A percentile compares a stretch with the other conserved stretches of the same genome.
Evolutionary conservation across 2,329 filamentous ascomycete species (phyloP).

Genomic region (Diatrype stigma): DNA sequence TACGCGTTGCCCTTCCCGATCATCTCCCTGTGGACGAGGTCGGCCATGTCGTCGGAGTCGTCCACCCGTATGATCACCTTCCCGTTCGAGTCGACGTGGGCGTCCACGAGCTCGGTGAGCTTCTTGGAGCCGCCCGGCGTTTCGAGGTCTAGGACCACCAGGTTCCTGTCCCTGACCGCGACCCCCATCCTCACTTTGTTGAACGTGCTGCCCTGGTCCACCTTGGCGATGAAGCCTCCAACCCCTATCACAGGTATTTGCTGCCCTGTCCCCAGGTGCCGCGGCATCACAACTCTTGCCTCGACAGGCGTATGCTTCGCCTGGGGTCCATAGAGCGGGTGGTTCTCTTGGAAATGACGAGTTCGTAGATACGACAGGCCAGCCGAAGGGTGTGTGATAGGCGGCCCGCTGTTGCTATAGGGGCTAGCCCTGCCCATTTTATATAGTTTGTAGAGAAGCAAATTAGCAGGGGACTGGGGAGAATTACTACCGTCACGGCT

Average conservation of each 20-base stretch:
- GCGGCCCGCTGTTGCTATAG: conserved; percentile 52
- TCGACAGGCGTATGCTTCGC: conserved; percentile 42
- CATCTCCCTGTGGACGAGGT: conserved; percentile 44
- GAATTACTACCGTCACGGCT: too few species aligned
- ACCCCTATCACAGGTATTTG: conserved; percentile 45
- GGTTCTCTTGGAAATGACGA: conserved; percentile 51
- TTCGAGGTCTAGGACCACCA: conserved; percentile 42
- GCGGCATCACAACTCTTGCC: conserved; percentile 48
- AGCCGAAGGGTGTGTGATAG: conserved; percentile 57
- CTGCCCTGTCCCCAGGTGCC: conserved; percentile 17
- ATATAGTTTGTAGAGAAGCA: conserved; percentile 11
- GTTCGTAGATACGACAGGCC: conserved; percentile 60
- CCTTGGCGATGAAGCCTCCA: conserved; percentile 48
- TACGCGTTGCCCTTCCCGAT: conserved; percentile 30
- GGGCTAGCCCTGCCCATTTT: conserved; percentile 32
- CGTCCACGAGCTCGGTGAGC: conserved; percentile 42
- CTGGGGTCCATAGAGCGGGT: conserved; percentile 59
- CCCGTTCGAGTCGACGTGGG: conserved; percentile 46
- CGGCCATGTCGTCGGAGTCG: conserved; percentile 34
- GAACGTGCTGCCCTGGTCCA: conserved; percentile 38
- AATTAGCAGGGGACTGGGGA: conserved; percentile 20
- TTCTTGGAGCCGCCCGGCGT: conserved; percentile 51
- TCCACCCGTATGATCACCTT: conserved; percentile 41
- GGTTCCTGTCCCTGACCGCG: conserved; percentile 19
- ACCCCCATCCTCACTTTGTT: conserved; percentile 19